Evolutionary conservation across 768 basidiomycete species (phyloP), one percentile per base, ranked within the genome.

Genomic region (Pisolithus sp.): DNA sequence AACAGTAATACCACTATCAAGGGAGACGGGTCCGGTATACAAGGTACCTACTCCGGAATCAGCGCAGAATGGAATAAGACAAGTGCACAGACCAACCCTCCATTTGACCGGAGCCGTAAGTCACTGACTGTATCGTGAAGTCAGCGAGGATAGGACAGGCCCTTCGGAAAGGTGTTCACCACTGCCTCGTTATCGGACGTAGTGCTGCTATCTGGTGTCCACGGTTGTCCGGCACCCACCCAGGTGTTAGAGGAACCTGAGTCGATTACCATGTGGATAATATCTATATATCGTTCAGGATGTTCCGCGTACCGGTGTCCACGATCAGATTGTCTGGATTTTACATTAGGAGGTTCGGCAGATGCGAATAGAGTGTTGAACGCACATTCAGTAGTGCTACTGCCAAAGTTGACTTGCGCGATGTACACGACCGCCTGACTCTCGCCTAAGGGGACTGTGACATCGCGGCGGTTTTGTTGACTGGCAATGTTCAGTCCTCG

Each of bases 231-330:
- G 7, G 85, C 81, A 21, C 83, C 83, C 43, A 86, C 71, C 83
- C 84, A 86, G 21, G 83, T 85, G 69, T 85, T 86, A n/a, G 84
- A 83, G 64, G 81, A 82, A 34, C 65, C 48, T 18, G 46, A 34
- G 34, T 47, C 46, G 10, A 18, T 13, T 21, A 47, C 13, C 4
- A 47, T 5, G 31, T 47, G 31, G 21, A 18, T 36, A 10, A 30
- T 4, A 45, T n/a, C 3, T 30, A 17, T 23, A n/a, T 8, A 3
- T 26, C 9, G 5, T 8, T 64, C 80, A 81, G 5, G 82, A 83
- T 59, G 83, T 83, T 48, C 84, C 68, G 48, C 84, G 58, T 44
- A 86, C 72, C 28, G 5, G 13, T 23, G 4, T 61, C 44, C 61
- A 34, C 34, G 13, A 34, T 13, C 34, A 34, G 34, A 12, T 34